Percentiles rank a stretch among this genome's conserved stretches.
phyloP scores from a whole-genome alignment of 768 basidiomycete genomes.

The Calocybe indica region DNA sequence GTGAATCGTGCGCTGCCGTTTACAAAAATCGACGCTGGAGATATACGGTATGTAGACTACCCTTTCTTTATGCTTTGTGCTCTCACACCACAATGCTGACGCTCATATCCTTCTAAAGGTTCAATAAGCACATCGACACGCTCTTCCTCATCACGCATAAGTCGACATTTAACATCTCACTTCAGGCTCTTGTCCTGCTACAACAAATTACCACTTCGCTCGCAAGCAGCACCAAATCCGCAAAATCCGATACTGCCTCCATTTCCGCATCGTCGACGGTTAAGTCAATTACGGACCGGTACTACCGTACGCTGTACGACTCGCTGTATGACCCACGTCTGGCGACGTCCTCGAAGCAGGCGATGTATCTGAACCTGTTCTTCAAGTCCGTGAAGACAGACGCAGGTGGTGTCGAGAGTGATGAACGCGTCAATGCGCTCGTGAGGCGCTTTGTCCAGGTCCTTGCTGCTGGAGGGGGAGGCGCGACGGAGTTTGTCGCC shows the following conservation, averaged over 20 bases:
- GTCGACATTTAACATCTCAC: conserved; percentile 94
- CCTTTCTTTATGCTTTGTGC: not conserved
- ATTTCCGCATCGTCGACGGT: conserved; percentile 35
- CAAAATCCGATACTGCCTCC: conserved; percentile 31
- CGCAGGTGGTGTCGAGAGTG: conserved; percentile 15
- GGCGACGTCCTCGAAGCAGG: conserved; percentile 82
- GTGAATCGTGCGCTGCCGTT: conserved; percentile 95
- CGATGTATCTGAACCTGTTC: conserved; percentile 92
- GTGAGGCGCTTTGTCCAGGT: conserved; percentile 82
- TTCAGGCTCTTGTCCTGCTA: conserved; percentile 87
- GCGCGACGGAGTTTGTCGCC: conserved; percentile 81
- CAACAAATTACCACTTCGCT: conserved; percentile 72
- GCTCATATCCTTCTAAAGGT: conserved; percentile 32
- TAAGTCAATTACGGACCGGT: conserved; percentile 54
- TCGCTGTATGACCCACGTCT: conserved; percentile 83
- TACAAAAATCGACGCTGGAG: conserved; percentile 70
- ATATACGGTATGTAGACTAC: conserved; percentile 45
- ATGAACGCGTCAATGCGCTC: conserved; percentile 69
- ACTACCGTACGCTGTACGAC: conserved; percentile 84
- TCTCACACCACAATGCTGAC: not conserved
- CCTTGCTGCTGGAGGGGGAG: conserved; percentile 60
- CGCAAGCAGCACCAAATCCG: conserved; percentile 27
- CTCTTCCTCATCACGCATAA: conserved; percentile 93
- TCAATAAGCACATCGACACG: conserved; percentile 84
- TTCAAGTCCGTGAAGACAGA: conserved; percentile 83